A percentile compares a stretch with the other conserved stretches of the same genome.
Conservation (phyloP, 371 early-diverging fungal species). For the Aphelidium insulamus region DNA sequence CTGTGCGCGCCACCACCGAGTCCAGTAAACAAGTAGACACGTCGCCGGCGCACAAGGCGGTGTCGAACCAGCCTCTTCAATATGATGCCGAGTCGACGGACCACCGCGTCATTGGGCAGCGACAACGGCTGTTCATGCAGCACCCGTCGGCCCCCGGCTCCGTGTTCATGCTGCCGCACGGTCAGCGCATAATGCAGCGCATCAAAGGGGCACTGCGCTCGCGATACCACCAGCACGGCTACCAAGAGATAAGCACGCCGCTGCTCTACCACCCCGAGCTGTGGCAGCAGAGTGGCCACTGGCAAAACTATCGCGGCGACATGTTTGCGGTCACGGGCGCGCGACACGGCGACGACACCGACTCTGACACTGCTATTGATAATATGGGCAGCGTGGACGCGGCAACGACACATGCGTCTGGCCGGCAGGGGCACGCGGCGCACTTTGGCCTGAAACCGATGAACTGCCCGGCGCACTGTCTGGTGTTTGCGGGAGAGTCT, state of each 20-base stretch:
- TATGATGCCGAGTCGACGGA: too few species aligned
- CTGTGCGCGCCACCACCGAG: too few species aligned
- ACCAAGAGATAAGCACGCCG: slow-evolving; percentile 87
- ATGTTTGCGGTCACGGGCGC: slow-evolving; percentile 33
- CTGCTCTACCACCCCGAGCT: slow-evolving; percentile 81
- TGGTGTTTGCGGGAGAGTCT: slow-evolving; percentile 60
- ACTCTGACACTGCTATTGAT: slow-evolving; percentile 11
- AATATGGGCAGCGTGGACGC: too few species aligned
- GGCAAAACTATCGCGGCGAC: slow-evolving; percentile 74
- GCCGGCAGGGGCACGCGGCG: slow-evolving; percentile 24
- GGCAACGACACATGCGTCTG: slow-evolving; percentile 5
- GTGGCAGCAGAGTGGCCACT: slow-evolving; percentile 91
- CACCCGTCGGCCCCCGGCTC: slow-evolving; percentile 72
- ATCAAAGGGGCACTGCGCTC: slow-evolving; percentile 21
- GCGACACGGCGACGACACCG: too few species aligned
- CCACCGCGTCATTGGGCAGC: too few species aligned
- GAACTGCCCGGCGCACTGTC: slow-evolving; percentile 96
- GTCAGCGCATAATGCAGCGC: slow-evolving; percentile 64
- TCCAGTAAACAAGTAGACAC: too few species aligned
- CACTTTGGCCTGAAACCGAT: slow-evolving; percentile 82
- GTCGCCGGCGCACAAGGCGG: too few species aligned
- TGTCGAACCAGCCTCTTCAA: too few species aligned
- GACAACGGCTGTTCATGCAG: slow-evolving; percentile 42
- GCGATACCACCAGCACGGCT: slow-evolving; percentile 75
- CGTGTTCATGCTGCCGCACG: slow-evolving; percentile 85